Evolutionary conservation across 768 basidiomycete genomes (phyloP), one percentile per base, ranked within the genome.

Genomic region (Rhodosporidiobolus sp.): DNA sequence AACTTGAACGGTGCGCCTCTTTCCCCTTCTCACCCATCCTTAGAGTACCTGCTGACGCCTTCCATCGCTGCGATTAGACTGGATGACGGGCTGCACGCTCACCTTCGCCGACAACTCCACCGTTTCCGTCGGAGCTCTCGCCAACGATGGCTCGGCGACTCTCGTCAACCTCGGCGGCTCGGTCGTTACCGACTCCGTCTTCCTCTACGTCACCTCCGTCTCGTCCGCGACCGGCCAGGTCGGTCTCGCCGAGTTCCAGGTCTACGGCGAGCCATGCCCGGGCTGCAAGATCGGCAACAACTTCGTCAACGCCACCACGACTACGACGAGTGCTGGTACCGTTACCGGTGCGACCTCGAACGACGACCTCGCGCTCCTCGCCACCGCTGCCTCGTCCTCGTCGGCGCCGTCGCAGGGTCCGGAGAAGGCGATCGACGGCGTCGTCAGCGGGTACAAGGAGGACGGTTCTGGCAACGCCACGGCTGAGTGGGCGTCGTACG

Each of bases 141-240:
- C 61, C 43, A 76, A 76, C 67, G 72, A 74, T 30, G 76, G 76
- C 26, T 71, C 72, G 11, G 76, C 76, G 14, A 71, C 76, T 1
- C 56, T 64, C 28, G 34, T 76, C 43, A 30, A 53, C 24, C 63
- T 76, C 26, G 35, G 50, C 26, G 58, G 59, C 19, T 28, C 69
- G 4, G 65, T 64, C 48, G 45, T 65, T 16, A 66, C 76, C 0
- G 48, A 61, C 22, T 63, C 56, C 16, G 45, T 76, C 46, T 52
- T 62, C 24, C 58, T 76, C 66, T 48, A 50, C 14, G 69, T 74
- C 17, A 74, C 72, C 3, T 54, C 58, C 22, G 60, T 61, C 28
- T 64, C 67, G 1, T 19, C 53, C 5, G 8, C 72, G 22, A 76
- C 76, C 20, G 32, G 28, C 30, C 61, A 63, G 50, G 72, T 56